Conservation (phyloP, 257 asterid genomes). For the Catharanthus roseus region DNA sequence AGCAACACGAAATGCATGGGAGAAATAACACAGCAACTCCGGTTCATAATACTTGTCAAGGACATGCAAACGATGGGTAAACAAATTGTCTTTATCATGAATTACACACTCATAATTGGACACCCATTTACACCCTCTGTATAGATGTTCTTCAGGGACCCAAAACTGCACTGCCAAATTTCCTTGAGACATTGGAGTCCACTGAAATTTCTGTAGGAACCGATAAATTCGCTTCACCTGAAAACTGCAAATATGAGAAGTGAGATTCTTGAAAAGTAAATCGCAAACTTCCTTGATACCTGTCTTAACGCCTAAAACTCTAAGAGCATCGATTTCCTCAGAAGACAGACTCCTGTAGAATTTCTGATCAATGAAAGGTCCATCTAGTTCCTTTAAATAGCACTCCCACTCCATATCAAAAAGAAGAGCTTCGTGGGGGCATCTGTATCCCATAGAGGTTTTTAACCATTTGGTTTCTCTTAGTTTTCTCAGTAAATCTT, state of each 20-base stretch:
- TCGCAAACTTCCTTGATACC: background rate
- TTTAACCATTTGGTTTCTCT: background rate
- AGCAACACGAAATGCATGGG: background rate
- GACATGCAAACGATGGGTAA: background rate
- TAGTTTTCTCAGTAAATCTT: background rate
- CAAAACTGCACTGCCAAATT: background rate
- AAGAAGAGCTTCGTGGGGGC: slow-evolving; percentile 5
- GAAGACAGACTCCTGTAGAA: background rate
- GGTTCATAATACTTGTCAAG: background rate
- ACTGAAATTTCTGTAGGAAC: background rate
- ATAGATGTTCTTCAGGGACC: background rate
- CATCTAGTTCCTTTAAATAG: background rate
- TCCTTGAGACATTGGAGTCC: background rate
- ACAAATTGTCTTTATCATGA: background rate
- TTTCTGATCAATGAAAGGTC: too few relatives aligned
- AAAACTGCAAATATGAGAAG: background rate
- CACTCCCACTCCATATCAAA: slow-evolving; percentile 7
- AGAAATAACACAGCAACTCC: background rate
- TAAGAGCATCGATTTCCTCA: background rate
- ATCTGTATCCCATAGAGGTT: background rate
- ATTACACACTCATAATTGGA: background rate
- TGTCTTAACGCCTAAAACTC: background rate
- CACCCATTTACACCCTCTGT: background rate
- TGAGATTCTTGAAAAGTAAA: background rate
- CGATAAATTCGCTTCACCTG: background rate